Evolutionary conservation across 2,329 filamentous ascomycete genomes (phyloP).

Genomic region (Fusarium bulbicola): DNA sequence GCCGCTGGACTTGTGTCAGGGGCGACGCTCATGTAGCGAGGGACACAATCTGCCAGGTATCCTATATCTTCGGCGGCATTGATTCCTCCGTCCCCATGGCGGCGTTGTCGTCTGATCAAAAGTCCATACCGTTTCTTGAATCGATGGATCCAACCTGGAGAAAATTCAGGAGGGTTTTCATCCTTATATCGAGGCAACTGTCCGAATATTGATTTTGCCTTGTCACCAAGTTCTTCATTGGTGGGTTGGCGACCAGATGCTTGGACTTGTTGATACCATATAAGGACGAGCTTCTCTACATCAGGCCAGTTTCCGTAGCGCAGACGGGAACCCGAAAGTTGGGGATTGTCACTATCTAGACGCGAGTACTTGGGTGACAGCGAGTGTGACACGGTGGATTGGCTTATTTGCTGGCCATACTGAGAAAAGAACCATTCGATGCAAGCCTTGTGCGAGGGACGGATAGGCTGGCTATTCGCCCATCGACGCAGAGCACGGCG

Average conservation of each 20-base stretch:
- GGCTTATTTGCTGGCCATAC: constrained; percentile 68
- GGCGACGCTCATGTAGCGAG: constrained; percentile 66
- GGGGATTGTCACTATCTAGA: constrained; percentile 66
- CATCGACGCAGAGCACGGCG: constrained; percentile 68
- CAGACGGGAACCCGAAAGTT: constrained; percentile 69
- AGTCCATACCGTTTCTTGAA: constrained; percentile 72
- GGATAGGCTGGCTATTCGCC: constrained; percentile 65
- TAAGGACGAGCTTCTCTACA: constrained; percentile 65
- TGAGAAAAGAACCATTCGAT: constrained; percentile 70
- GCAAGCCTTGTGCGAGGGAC: constrained; percentile 69
- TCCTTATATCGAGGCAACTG: constrained; percentile 69
- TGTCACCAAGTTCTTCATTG: constrained; percentile 70
- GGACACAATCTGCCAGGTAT: constrained; percentile 69
- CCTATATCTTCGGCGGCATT: constrained; percentile 65
- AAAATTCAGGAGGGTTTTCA: constrained; percentile 68
- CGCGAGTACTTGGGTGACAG: constrained; percentile 70
- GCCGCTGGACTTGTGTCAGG: constrained; percentile 67
- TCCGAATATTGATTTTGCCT: constrained; percentile 67
- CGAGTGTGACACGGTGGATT: constrained; percentile 71
- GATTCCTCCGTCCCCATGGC: constrained; percentile 57
- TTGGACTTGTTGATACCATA: constrained; percentile 64
- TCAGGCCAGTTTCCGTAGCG: constrained; percentile 73
- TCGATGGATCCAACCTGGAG: constrained; percentile 70
- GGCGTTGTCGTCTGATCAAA: constrained; percentile 64
- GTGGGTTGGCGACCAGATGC: constrained; percentile 65